Evolutionary conservation across 2,329 filamentous ascomycete genomes (phyloP).

Genomic region (Diaporthe nobilis): DNA sequence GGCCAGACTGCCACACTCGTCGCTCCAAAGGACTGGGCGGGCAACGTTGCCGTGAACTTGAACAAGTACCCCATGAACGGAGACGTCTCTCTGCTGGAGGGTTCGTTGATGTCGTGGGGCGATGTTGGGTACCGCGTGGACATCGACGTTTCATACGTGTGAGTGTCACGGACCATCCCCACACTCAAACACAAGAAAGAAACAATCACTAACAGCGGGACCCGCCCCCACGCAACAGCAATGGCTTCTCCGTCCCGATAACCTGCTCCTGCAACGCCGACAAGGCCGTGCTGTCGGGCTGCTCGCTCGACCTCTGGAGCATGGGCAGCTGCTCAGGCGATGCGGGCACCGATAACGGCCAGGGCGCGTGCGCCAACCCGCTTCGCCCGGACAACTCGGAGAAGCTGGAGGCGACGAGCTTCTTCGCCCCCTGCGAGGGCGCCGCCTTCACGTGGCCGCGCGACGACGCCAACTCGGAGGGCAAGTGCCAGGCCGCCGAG

Average conservation of each 20-base stretch:
- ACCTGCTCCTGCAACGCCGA: constrained; percentile 39
- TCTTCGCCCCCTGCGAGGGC: constrained; percentile 38
- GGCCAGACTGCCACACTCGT: constrained; percentile 32
- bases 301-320: constrained; percentile 38
- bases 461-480: constrained; percentile 38
- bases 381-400: constrained; percentile 20
- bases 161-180: background rate
- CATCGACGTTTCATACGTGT: constrained; percentile 42
- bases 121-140: constrained; percentile 25
- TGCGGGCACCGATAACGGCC: constrained; percentile 11
- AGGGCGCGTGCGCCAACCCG: constrained; percentile 39
- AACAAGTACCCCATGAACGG: constrained; percentile 12
- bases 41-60: constrained; percentile 37
- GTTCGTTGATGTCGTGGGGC: constrained; percentile 26
- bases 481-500: constrained; percentile 23
- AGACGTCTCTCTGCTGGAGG: constrained; percentile 34
- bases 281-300: constrained; percentile 36
- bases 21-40: constrained; percentile 38
- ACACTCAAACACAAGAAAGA: background rate
- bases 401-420: constrained; percentile 16
- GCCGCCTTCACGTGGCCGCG: constrained; percentile 39
- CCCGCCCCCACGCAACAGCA: constrained; percentile 1
- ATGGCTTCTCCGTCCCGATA: constrained; percentile 40
- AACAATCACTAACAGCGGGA: background rate
- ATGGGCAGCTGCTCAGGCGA: constrained; percentile 15